Percentiles rank a stretch among this genome's conserved stretches.
Evolutionary conservation across 2,329 filamentous ascomycete genomes (phyloP).

Genomic region (Akanthomyces lecanii): DNA sequence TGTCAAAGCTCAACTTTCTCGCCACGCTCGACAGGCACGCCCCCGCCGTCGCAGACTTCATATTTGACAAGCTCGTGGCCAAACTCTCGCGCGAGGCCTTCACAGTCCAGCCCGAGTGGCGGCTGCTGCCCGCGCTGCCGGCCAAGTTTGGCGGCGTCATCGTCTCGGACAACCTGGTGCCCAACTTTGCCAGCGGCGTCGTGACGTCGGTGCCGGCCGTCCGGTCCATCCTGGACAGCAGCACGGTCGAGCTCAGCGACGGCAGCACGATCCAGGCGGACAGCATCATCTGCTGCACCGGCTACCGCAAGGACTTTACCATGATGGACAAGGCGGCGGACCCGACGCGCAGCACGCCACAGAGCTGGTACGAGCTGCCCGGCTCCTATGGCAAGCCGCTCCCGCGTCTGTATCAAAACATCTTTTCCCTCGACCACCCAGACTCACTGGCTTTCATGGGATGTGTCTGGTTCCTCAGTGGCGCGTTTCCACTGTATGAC

Average conservation of each 20-base stretch:
- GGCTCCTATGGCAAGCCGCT: conserved; percentile 29
- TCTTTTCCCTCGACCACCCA: conserved; percentile 40
- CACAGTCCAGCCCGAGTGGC: conserved; percentile 27
- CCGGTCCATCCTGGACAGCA: conserved; percentile 28
- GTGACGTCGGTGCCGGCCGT: conserved; percentile 32
- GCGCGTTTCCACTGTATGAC: conserved; percentile 37
- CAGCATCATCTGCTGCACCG: conserved; percentile 33
- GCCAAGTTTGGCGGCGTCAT: conserved; percentile 24
- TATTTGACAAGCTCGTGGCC: conserved; percentile 22
- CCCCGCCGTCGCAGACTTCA: conserved; percentile 23
- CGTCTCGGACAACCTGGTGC: conserved; percentile 26
- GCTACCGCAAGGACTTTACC: conserved; percentile 29
- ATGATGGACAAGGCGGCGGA: conserved; percentile 26
- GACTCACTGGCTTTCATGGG: conserved; percentile 42
- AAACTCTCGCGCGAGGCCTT: conserved; percentile 23
- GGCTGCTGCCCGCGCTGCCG: conserved; percentile 21
- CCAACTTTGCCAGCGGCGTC: conserved; percentile 34
- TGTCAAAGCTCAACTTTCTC: conserved; percentile 29
- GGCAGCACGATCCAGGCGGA: conserved; percentile 27
- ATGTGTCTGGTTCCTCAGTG: conserved; percentile 32
- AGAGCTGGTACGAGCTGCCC: conserved; percentile 22
- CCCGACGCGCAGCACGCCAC: conserved; percentile 24
- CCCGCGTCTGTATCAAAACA: conserved; percentile 38
- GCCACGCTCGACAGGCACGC: conserved; percentile 26
- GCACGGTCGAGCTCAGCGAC: conserved; percentile 26